These are phyloP conservation scores for Meyerozyma elateridarum DNA, from an alignment of 1,139 yeast genomes.

Conservation along the genomic window DNA sequence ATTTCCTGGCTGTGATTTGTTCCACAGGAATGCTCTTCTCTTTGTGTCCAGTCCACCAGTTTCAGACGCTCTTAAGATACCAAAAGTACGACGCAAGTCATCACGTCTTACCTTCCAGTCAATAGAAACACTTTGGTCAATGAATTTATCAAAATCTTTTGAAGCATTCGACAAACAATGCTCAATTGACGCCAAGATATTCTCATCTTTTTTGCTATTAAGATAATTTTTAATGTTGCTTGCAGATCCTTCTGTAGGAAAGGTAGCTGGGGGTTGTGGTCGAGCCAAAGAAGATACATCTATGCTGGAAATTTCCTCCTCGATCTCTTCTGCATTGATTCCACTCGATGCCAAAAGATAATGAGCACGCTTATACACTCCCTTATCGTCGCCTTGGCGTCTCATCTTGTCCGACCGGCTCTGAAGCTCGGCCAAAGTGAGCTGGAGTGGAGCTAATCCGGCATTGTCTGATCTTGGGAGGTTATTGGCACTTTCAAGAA, in stretches of 20 bases:
- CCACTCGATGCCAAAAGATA: slow-evolving; percentile 89
- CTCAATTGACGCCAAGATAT: slow-evolving; percentile 77
- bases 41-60: slow-evolving; percentile 8
- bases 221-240: slow-evolving; percentile 50
- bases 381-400: slow-evolving; percentile 36
- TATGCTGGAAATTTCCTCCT: slow-evolving; percentile 51
- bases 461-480: slow-evolving; percentile 57
- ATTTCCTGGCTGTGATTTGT: slow-evolving; percentile 32
- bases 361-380: slow-evolving; percentile 76
- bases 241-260: background rate
- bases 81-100: slow-evolving; percentile 66
- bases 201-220: slow-evolving; percentile 73
- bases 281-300: slow-evolving; percentile 13
- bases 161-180: slow-evolving; percentile 73
- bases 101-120: slow-evolving; percentile 83
- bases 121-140: slow-evolving; percentile 65
- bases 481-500: slow-evolving; percentile 66
- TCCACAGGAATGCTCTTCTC: slow-evolving; percentile 28
- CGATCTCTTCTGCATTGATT: slow-evolving; percentile 81
- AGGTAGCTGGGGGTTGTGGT: background rate
- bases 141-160: slow-evolving; percentile 74
- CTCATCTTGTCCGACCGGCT: slow-evolving; percentile 63
- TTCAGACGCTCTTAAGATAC: slow-evolving; percentile 23
- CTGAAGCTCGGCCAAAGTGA: slow-evolving; percentile 74
- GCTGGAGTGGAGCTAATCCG: slow-evolving; percentile 67